Conservation (phyloP, 2,329 filamentous ascomycete genomes). For the Penicillium expansum region DNA sequence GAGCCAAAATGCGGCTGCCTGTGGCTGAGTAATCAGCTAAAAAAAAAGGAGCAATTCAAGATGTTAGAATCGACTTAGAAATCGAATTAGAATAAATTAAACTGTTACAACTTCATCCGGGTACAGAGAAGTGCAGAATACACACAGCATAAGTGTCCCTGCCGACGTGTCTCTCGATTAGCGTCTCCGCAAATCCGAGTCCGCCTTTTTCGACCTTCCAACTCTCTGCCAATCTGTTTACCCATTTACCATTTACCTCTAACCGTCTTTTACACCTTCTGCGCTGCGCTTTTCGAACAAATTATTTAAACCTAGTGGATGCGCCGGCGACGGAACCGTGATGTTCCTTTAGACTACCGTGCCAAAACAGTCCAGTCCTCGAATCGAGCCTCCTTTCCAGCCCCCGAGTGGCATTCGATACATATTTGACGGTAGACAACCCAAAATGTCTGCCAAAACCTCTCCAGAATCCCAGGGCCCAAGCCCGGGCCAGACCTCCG, state of each 20-base stretch:
- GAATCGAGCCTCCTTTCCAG: conserved; percentile 13
- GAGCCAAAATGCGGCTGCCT: conserved; percentile 20
- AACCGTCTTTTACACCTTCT: background rate
- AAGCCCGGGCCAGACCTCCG: conserved; percentile 24
- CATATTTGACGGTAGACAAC: background rate
- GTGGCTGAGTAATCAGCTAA: conserved; percentile 21
- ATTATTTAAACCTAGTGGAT: background rate
- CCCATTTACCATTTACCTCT: background rate
- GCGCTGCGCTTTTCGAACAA: background rate
- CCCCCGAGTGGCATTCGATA: background rate
- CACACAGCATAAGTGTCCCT: background rate
- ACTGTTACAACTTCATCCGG: too few relatives aligned
- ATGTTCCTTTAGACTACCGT: conserved; percentile 17
- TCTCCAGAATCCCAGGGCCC: conserved; percentile 26
- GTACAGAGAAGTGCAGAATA: background rate
- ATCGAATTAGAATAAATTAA: background rate
- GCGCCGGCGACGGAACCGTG: conserved; percentile 2
- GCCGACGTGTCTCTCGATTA: conserved; percentile 4
- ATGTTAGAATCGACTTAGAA: background rate
- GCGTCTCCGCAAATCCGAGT: conserved; percentile 8
- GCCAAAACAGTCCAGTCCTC: background rate
- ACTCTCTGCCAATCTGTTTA: background rate
- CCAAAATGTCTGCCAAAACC: conserved; percentile 29
- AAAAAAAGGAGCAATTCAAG: background rate
- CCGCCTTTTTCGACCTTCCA: conserved; percentile 1